phyloP scores from a whole-genome alignment of 192 early-diverging fungal species.

The Coemansia javaensis region DNA sequence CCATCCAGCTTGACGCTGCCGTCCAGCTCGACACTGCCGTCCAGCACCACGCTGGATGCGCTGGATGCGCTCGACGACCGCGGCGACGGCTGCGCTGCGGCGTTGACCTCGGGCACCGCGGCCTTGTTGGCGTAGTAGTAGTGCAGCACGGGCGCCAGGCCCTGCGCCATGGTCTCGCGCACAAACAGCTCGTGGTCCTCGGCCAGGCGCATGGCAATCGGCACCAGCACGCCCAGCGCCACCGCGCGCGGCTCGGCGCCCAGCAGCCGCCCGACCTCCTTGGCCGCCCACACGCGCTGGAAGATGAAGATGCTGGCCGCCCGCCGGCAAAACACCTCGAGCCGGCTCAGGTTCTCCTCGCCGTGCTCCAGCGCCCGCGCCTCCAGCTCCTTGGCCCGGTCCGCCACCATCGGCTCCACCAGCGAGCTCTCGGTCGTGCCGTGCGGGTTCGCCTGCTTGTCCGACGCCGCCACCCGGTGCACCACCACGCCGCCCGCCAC shows the following conservation, averaged over 20 bases:
- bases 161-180: slow-evolving; percentile 48
- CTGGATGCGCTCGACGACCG: background rate
- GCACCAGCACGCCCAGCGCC: slow-evolving; percentile 33
- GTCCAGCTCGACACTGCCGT: no score
- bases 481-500: slow-evolving; percentile 30
- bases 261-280: slow-evolving; percentile 32
- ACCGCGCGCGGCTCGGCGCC: slow-evolving; percentile 1
- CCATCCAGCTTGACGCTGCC: no score
- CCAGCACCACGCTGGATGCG: background rate
- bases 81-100: background rate
- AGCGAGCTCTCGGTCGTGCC: slow-evolving; percentile 35
- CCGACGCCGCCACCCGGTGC: slow-evolving; percentile 38
- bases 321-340: slow-evolving; percentile 44
- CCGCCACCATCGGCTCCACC: slow-evolving; percentile 38
- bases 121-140: slow-evolving; percentile 33
- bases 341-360: slow-evolving; percentile 40
- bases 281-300: slow-evolving; percentile 50
- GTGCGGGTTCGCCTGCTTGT: slow-evolving; percentile 31
- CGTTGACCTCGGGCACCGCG: background rate
- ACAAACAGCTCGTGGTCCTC: slow-evolving; percentile 50
- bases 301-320: slow-evolving; percentile 42
- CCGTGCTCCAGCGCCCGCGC: slow-evolving; percentile 29
- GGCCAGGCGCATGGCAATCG: slow-evolving; percentile 44
- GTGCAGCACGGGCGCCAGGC: slow-evolving; percentile 29
- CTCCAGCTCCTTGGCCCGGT: slow-evolving; percentile 39